phyloP scores from a whole-genome alignment of 179 eudicot genomes.

The Nepenthes alata region DNA sequence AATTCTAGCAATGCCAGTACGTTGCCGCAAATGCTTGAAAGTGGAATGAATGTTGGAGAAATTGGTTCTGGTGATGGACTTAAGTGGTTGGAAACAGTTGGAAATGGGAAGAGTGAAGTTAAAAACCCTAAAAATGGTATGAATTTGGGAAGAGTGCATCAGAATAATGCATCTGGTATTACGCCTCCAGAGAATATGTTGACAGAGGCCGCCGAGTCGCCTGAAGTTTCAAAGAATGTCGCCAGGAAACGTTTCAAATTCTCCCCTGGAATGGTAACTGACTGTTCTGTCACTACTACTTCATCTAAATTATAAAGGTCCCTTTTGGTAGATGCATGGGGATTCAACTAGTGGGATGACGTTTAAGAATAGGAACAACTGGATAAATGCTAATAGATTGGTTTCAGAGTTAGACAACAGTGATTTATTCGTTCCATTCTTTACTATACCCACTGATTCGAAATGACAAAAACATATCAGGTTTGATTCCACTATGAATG shows the following conservation, averaged over 20 bases:
- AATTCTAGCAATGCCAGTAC: background rate
- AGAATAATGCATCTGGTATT: conserved; percentile 8
- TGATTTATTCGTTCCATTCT: too few species aligned
- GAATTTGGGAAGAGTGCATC: conserved; percentile 9
- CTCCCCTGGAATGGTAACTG: conserved; percentile 82
- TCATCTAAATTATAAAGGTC: background rate
- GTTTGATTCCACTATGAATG: too few species aligned
- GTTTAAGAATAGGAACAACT: too few species aligned
- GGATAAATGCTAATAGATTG: too few species aligned
- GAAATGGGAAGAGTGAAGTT: conserved; percentile 3
- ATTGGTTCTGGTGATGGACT: background rate
- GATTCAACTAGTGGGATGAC: too few species aligned
- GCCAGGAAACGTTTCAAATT: conserved; percentile 70
- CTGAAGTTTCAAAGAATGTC: conserved; percentile 39
- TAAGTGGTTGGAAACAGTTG: background rate
- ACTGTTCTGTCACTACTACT: background rate
- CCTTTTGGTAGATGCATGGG: background rate
- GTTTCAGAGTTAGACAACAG: too few species aligned
- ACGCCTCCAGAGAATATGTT: conserved; percentile 28
- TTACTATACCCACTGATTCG: too few species aligned
- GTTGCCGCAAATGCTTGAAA: background rate
- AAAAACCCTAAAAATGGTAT: conserved; percentile 11
- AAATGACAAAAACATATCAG: too few species aligned
- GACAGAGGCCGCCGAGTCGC: conserved; percentile 22
- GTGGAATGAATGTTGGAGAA: conserved; percentile 3